Evolutionary conservation across 495 filamentous ascomycete species (phyloP), one percentile per base, ranked within the genome.

Genomic region (Neurospora sp.): DNA sequence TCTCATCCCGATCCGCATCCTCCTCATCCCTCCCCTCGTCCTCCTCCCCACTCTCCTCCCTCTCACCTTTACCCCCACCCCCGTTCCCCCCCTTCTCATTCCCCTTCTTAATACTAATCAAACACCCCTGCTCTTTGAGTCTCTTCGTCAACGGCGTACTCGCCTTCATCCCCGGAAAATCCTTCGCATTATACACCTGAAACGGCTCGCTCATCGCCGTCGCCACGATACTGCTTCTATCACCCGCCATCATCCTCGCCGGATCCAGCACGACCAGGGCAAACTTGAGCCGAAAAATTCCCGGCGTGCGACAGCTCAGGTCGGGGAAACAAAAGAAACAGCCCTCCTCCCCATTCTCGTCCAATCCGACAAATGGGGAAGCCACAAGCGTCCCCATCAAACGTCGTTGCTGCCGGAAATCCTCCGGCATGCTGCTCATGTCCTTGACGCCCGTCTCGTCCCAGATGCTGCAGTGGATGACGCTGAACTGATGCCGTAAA

Each of bases 301-400:
- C 96, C 13, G 93, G 92, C 1, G 92, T 94, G 21, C 96, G 90
- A 75, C 96, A 94, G 9, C 93, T 97, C 6, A 99, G 88, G 79
- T 99, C 96, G 0, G 94, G 92, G 78, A 99, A 99, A 74, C 93
- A 93, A 83, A 97, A 99, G 84, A 98, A 99, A 79, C 90, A 92
- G 6, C 92, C 91, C 70, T 92, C 89, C 71, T 89, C 78, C 71
- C 88, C 86, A 71, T 88, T 83, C 80, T 91, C 90, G 78, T 92
- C 89, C 28, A 86, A 81, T 31, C 91, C 88, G 37, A 93, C 85
- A 79, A 95, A 91, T 72, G 94, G 88, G 40, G 89, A 88, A 74
- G 93, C 85, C 71, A 94, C 92, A 31, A 94, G 81, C 15, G 92
- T 93, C 37, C 92, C 92, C 91, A 93, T 94, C 48, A 95, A 79